Base-by-base conservation (phyloP, 31 red algal species). In the Asparagopsis taxiformis region DNA sequence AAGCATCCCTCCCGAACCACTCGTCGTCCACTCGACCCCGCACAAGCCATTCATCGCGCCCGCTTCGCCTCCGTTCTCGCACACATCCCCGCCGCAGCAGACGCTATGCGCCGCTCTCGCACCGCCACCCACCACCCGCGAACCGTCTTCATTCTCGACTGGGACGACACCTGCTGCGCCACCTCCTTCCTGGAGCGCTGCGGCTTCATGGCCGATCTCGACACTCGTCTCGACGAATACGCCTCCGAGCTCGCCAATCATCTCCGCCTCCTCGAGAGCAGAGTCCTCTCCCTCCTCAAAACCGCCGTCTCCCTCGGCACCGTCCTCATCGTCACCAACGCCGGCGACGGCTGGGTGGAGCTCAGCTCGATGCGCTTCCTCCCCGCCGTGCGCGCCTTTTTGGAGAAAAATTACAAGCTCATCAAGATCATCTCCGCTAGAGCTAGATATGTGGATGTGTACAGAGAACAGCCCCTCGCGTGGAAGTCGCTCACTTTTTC, bases 301-400 rank as follows among this genome's bases (percentile, higher is more conserved):
- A 68, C 80, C 26, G 90, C 86, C 23, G 51, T 81, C 17, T 35
- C 26, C 6, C 71, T 87, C 24, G 95, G 95, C 38, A 79, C 72
- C 20, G 64, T 93, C 15, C 52, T 87, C 16, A 90, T 98, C 44
- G 70, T 98, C 24, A 98, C 95, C 23, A 98, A 98, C 58, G 95
- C 95, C 1, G 95, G 89, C 37, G 88, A 87, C 28, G 95, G 95
- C 16, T 98, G 95, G 95, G 91, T 94, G 3, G 89, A 98, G 63
- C 77, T 94, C 17, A 85, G 77, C 17, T 85, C 87, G 7, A 66
- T 54, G 25, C 84, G 91, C 46, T 98, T 98, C 87, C 52, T 98
- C 7, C 95, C 95, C 39, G 79, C 90, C 20, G 95, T 98, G 7
- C 67, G 52, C n/a, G 65, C 54, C 13, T 93, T 91, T 69, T 44